Base-by-base conservation (phyloP, 768 basidiomycete species). In the Dendrothele bispora region DNA sequence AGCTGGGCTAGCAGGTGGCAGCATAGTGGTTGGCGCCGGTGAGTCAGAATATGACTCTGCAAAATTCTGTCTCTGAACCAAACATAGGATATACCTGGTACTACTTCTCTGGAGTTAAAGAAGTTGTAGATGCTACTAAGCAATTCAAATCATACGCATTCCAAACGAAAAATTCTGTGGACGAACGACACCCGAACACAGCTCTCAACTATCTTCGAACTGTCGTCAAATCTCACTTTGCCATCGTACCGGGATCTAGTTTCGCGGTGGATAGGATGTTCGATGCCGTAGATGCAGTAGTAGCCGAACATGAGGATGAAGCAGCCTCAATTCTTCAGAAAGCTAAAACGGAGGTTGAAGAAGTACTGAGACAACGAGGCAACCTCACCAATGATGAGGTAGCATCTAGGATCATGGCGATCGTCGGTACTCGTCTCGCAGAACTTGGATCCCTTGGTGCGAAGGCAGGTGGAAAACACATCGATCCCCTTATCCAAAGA, bases 231-330 rank as follows among this genome's bases (percentile, higher is more conserved):
- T 61, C 70, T 10, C 75, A 75, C 55, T 60, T 68, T 24, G 61
- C 61, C 26, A 49, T 66, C 40, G 52, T 77, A 26, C 75, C 76
- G 1, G 69, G 69, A 2, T 65, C 72, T 0, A 62, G 61, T 2
- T 39, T 61, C 5, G 48, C 70, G 34, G 63, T 78, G 46, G 74
- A 78, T 60, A 55, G 50, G 37, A 68, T 63, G 0, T 78, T 79
- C 52, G 72, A 77, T 54, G 56, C 58, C n/a, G 51, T 75, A 32
- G 71, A 71, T 38, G 57, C 66, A 43, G 55, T 71, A 11, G 62
- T 66, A 26, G 64, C 69, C 25, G 57, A 62, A 15, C 72, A 77
- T 39, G 52, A 63, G 4, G 67, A 71, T 21, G 73, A 77, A 48
- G 68, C 71, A 7, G 64, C 64, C 47, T 56, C 38, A 11, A 69